Evolutionary conservation across 805 yeast genomes (phyloP), one percentile per base, ranked within the genome.

Genomic region (Schwanniomyces occidentalis): DNA sequence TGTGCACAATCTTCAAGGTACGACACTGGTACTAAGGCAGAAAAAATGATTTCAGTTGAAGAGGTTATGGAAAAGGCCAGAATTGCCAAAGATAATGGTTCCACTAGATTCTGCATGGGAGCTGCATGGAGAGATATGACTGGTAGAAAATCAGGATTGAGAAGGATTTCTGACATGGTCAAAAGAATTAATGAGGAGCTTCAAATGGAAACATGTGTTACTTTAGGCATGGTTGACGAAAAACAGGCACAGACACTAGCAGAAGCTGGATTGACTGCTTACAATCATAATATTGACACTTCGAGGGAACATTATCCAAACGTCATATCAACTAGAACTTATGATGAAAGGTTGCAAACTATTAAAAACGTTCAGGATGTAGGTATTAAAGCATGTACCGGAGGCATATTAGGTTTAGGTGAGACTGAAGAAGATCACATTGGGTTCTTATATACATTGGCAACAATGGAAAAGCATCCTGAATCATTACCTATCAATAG

Each of bases 61-160:
- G 69, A 69, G n/a, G 90, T 85, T 1, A 57, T 80, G 46, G 67
- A 61, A 32, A 81, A 77, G 20, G 93, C 93, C 1, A 63, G 59
- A 35, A 71, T 69, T 33, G 90, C 93, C 8, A 80, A 81, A 47
- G 63, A 48, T 5, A 82, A 83, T 44, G 91, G 91, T 0, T 73
- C 84, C 1, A 85, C 93, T 0, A 67, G 93, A 44, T 85, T 85
- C 52, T 85, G 93, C 53, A 75, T 85, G 80, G 93, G 93, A 30
- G 87, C 91, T 8, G 93, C 93, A 2, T 85, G 91, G 93, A 72
- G 93, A 54, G 91, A 83, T 42, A 85, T 85, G 93, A 65, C 66
- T 31, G 91, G 93, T 12, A 66, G 93, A 31, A 84, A 82, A 55
- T 72, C 78, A 12, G 87, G 83, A 1, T 52, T 85, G 42, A 75